These are phyloP conservation scores for Cladobotryum mycophilum DNA, from an alignment of 2,329 filamentous ascomycete genomes.

Conservation along the genomic window DNA sequence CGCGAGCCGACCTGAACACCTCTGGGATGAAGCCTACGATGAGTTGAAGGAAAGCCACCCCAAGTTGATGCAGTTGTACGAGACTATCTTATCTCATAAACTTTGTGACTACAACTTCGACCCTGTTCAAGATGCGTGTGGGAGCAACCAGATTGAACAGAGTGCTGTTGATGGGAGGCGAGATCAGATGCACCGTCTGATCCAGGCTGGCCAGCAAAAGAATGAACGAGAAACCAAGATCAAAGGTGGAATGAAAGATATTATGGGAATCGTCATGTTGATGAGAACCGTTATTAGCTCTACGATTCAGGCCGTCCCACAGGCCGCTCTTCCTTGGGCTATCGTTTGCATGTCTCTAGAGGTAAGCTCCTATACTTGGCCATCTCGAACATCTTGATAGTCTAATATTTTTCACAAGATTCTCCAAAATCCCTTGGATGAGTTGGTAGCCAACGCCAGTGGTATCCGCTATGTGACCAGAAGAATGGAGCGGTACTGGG, in stretches of 20 bases:
- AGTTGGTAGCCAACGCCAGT: slow-evolving; percentile 21
- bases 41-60: no score
- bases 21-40: no score
- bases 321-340: slow-evolving; percentile 33
- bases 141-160: no score
- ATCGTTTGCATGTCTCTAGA: slow-evolving; percentile 29
- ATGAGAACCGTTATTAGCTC: slow-evolving; percentile 21
- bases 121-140: no score
- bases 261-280: slow-evolving; percentile 17
- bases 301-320: slow-evolving; percentile 22
- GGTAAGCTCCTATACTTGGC: slow-evolving; percentile 17
- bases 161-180: background rate
- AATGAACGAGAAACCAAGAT: slow-evolving; percentile 21
- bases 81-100: no score
- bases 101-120: no score
- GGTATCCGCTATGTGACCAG: slow-evolving; percentile 29
- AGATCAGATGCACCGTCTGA: background rate
- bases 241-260: slow-evolving; percentile 18
- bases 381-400: background rate
- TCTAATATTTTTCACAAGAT: slow-evolving; percentile 16
- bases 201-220: slow-evolving; percentile 15
- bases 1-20: no score
- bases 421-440: slow-evolving; percentile 22
- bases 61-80: no score
- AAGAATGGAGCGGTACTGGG: slow-evolving; percentile 34